Evolutionary conservation across 805 yeast genomes (phyloP).

Genomic region (Pichia cabralensis): DNA sequence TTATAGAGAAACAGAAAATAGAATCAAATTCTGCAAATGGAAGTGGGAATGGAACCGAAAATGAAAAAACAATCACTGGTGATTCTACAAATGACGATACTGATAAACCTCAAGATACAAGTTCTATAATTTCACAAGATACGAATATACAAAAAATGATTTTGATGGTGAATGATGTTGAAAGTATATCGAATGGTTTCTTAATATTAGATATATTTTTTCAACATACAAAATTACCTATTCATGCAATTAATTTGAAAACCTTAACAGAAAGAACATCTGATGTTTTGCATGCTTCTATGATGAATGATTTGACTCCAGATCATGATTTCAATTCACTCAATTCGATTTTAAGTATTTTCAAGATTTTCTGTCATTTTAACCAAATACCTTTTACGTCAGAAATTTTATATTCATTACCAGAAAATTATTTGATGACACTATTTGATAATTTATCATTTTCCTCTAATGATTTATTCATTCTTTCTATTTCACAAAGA

Average conservation of each 20-base stretch:
- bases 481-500: conserved; percentile 16
- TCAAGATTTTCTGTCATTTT: conserved; percentile 24
- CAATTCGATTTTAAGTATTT: conserved; percentile 28
- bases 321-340: conserved; percentile 21
- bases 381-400: conserved; percentile 23
- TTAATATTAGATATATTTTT: conserved; percentile 21
- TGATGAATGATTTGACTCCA: conserved; percentile 15
- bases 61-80: neutral
- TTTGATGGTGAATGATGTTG: conserved; percentile 19
- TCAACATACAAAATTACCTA: conserved; percentile 18
- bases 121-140: conserved; percentile 1
- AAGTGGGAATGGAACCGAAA: neutral
- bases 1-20: conserved; percentile 12
- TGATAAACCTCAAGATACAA: neutral
- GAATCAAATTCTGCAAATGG: conserved; percentile 14
- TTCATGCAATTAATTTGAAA: conserved; percentile 47
- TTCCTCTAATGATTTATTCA: conserved; percentile 15
- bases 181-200: conserved; percentile 22
- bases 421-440: conserved; percentile 18
- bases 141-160: conserved; percentile 16
- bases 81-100: conserved; percentile 2
- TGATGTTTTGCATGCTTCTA: conserved; percentile 57
- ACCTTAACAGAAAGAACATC: conserved; percentile 60
- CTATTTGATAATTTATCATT: conserved; percentile 14
- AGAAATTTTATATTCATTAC: conserved; percentile 22